A percentile compares a stretch with the other conserved stretches of the same genome.
Conservation (phyloP, 2,329 filamentous ascomycete species). For the Paraphoma chrysanthemicola region DNA sequence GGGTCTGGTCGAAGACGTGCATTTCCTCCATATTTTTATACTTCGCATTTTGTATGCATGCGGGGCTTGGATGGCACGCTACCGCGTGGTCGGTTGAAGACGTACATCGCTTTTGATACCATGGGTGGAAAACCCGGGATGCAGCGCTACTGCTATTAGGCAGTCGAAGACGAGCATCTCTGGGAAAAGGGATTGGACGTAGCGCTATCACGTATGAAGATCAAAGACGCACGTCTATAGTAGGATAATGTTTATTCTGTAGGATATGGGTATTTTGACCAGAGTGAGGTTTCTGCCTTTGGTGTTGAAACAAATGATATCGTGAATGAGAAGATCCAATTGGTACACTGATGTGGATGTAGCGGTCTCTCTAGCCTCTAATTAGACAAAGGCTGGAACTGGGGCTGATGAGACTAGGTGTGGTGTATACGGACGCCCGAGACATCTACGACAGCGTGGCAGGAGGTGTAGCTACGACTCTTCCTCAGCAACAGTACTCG, state of each 20-base stretch:
- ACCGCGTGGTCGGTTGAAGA: slow-evolving; percentile 32
- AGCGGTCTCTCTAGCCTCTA: background rate
- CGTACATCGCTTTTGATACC: slow-evolving; percentile 18
- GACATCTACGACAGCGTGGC: background rate
- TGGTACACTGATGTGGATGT: background rate
- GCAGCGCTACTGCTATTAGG: slow-evolving; percentile 26
- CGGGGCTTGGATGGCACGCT: slow-evolving; percentile 18
- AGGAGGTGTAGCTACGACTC: background rate
- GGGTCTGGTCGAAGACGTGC: slow-evolving; percentile 25
- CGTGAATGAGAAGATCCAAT: background rate
- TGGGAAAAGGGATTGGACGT: slow-evolving; percentile 3
- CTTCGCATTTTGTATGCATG: slow-evolving; percentile 2
- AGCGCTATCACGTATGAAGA: slow-evolving; percentile 18
- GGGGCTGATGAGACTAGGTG: too few relatives aligned
- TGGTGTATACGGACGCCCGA: background rate
- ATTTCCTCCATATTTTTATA: slow-evolving; percentile 1
- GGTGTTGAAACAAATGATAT: too few relatives aligned
- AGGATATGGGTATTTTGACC: background rate
- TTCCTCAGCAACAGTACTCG: background rate
- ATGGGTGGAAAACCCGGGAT: slow-evolving; percentile 1
- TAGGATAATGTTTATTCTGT: slow-evolving; percentile 11
- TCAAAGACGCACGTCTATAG: slow-evolving; percentile 21
- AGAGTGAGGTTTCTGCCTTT: too few relatives aligned
- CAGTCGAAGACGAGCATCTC: slow-evolving; percentile 27
- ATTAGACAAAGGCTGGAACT: too few relatives aligned